phyloP scores from a whole-genome alignment of 2,329 filamentous ascomycete genomes.

The Decorospora gaudefroyi region DNA sequence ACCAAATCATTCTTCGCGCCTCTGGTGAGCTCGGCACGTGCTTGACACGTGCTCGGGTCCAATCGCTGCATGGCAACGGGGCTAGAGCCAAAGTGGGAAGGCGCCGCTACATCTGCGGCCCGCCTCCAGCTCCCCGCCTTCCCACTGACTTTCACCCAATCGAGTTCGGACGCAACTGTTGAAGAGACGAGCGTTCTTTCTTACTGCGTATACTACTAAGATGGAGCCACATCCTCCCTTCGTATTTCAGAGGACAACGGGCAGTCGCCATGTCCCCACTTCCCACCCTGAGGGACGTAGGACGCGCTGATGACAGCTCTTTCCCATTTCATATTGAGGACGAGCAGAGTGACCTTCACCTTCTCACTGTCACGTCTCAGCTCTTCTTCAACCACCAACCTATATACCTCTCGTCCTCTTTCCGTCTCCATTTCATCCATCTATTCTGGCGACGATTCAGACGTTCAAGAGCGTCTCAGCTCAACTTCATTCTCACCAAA shows the following conservation, averaged over 20 bases:
- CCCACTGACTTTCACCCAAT: neutral
- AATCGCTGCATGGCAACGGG: conserved; percentile 2
- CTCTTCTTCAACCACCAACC: neutral
- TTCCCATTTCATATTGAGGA: no score
- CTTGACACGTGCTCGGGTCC: conserved; percentile 13
- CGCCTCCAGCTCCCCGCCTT: neutral
- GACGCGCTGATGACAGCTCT: no score
- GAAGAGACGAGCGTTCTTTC: no score
- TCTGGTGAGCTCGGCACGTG: conserved; percentile 12
- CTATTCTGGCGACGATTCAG: neutral
- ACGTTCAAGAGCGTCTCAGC: conserved; percentile 1
- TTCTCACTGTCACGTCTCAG: neutral
- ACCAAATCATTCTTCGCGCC: neutral
- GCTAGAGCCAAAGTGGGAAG: conserved; percentile 9
- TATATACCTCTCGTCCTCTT: neutral
- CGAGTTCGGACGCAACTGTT: no score
- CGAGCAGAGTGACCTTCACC: no score
- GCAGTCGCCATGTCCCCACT: no score
- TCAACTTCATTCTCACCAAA: neutral
- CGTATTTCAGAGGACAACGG: no score
- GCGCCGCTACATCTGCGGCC: neutral
- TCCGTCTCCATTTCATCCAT: neutral
- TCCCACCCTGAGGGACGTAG: no score
- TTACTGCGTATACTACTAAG: no score
- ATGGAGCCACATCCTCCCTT: no score